Evolutionary conservation across 1,284 basidiomycete genomes (phyloP).

Genomic region (Boletus subluridellus): DNA sequence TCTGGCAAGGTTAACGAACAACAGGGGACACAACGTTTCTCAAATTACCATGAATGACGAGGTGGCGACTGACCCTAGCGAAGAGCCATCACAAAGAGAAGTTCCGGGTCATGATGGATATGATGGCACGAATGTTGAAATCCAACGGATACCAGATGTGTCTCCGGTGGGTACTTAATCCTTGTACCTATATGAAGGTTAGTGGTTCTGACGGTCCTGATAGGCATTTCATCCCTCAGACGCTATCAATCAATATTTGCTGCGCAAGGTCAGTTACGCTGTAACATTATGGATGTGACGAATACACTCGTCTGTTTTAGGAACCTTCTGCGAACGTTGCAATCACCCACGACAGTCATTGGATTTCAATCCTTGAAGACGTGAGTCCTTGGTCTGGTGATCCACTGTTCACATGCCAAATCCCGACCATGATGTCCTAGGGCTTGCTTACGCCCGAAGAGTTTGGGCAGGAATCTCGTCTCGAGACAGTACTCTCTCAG

Average conservation of each 20-base stretch:
- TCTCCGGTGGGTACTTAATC: neutral
- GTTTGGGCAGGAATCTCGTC: neutral
- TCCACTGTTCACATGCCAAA: neutral
- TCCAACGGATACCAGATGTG: constrained; percentile 4
- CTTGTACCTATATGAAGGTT: too few relatives aligned
- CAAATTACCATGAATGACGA: neutral
- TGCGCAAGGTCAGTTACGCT: constrained; percentile 3
- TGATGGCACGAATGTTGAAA: constrained; percentile 46
- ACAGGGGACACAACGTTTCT: neutral
- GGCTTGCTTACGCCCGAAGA: neutral
- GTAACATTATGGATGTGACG: neutral
- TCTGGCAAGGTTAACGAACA: neutral
- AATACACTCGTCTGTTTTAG: neutral
- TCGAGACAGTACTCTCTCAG: neutral
- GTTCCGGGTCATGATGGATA: neutral
- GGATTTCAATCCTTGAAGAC: constrained; percentile 12
- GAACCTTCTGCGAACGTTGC: constrained; percentile 9
- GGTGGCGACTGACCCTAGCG: neutral
- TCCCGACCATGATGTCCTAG: neutral
- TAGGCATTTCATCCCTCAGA: constrained; percentile 5
- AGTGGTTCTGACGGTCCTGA: too few relatives aligned
- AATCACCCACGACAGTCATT: constrained; percentile 2
- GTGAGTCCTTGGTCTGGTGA: neutral
- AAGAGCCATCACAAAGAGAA: neutral
- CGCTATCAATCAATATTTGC: constrained; percentile 10